Conservation (phyloP, 805 yeast genomes). For the Starmerella geochares region DNA sequence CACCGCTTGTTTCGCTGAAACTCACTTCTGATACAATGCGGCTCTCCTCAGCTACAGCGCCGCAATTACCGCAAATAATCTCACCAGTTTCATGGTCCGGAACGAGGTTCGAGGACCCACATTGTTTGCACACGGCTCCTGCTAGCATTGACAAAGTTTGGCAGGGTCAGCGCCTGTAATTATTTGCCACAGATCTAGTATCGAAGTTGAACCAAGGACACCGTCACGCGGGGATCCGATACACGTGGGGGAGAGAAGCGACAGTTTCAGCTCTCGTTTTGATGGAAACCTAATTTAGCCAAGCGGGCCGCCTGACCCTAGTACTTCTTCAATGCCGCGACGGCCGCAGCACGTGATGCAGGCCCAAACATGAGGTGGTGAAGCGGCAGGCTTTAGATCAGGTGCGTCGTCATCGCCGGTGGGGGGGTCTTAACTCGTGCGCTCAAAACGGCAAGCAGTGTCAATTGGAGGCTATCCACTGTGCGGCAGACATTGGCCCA, state of each 20-base stretch:
- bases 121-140: slow-evolving; percentile 19
- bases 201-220: too few relatives aligned
- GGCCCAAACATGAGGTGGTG: background rate
- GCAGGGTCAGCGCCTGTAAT: background rate
- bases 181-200: too few relatives aligned
- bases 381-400: too few relatives aligned
- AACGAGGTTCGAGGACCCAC: slow-evolving; percentile 21
- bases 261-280: background rate
- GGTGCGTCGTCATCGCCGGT: too few relatives aligned
- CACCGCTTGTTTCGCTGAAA: slow-evolving; percentile 81
- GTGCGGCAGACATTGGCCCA: too few relatives aligned
- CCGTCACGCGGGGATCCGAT: background rate
- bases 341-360: background rate
- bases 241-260: background rate
- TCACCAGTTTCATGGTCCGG: slow-evolving; percentile 36
- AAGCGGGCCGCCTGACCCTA: background rate
- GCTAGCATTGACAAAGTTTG: slow-evolving; percentile 3
- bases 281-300: background rate
- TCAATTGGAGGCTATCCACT: too few relatives aligned
- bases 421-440: too few relatives aligned
- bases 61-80: slow-evolving; percentile 71
- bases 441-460: too few relatives aligned
- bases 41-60: slow-evolving; percentile 78
- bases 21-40: slow-evolving; percentile 94
- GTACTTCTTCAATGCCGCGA: background rate